Conservation (phyloP, 306 rosid genomes). For the Gleditsia sinensis region DNA sequence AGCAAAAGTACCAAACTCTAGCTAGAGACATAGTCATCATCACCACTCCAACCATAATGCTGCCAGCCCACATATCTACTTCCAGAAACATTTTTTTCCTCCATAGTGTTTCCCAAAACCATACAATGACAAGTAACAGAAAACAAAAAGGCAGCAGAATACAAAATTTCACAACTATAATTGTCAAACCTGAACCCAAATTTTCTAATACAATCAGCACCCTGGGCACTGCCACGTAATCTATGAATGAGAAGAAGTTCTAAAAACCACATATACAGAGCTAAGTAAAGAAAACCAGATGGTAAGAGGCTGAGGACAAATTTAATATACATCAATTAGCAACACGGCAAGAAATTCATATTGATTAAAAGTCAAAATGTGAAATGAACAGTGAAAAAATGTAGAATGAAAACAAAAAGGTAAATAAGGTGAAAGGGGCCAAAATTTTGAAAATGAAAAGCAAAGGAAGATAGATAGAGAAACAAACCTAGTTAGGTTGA, state of each 20-base stretch:
- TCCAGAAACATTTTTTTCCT: background rate
- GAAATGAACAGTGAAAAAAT: background rate
- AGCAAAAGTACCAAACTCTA: too few relatives aligned
- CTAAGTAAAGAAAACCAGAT: background rate
- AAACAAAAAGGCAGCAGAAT: background rate
- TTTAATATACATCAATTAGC: background rate
- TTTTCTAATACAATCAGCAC: background rate
- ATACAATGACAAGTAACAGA: background rate
- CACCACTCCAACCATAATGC: background rate
- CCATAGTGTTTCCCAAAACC: background rate
- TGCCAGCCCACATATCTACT: background rate
- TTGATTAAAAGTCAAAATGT: background rate
- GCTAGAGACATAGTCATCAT: background rate
- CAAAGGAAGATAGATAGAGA: background rate
- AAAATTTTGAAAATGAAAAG: background rate
- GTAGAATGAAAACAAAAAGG: background rate
- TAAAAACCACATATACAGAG: background rate
- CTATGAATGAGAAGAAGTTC: background rate
- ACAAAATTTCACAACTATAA: background rate
- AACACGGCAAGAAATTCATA: background rate
- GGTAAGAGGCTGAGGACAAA: background rate
- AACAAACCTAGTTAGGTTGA: background rate
- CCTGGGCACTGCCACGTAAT: background rate
- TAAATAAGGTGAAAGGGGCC: background rate
- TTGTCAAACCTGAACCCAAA: background rate